phyloP scores from a whole-genome alignment of 1,284 basidiomycete species.

The Tranzscheliella williamsii region DNA sequence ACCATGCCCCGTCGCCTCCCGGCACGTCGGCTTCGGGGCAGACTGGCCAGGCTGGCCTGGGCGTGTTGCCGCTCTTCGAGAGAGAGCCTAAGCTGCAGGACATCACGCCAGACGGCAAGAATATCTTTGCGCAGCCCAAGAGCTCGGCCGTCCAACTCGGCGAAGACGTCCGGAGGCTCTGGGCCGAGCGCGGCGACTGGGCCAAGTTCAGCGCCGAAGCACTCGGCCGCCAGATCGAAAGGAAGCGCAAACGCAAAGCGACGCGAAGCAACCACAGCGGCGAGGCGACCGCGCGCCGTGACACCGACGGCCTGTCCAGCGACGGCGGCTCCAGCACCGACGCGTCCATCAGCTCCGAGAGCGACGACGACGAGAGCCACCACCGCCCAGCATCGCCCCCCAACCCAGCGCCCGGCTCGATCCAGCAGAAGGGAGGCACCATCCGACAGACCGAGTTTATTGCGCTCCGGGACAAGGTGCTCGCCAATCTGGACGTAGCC shows the following conservation, averaged over 20 bases:
- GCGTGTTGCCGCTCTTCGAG: conserved; percentile 12
- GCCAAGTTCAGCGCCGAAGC: conserved; percentile 15
- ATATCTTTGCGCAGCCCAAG: conserved; percentile 9
- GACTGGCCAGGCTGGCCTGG: too few species aligned
- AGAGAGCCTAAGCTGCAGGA: conserved; percentile 19
- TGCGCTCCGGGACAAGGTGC: conserved; percentile 29
- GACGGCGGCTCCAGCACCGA: too few species aligned
- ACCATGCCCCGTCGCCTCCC: conserved; percentile 7
- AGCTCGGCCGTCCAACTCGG: conserved; percentile 6
- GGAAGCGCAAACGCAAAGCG: background rate
- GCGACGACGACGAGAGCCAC: background rate
- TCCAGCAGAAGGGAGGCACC: conserved; percentile 11
- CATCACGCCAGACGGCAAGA: conserved; percentile 10
- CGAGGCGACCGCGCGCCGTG: background rate
- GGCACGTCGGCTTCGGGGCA: too few species aligned
- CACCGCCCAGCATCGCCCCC: background rate
- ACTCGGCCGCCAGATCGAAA: background rate
- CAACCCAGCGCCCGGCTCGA: background rate
- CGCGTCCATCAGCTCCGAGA: background rate
- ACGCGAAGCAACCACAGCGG: background rate
- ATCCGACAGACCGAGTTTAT: conserved; percentile 48
- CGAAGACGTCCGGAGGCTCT: conserved; percentile 33
- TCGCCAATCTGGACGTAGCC: conserved; percentile 40
- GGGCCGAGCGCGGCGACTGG: conserved; percentile 54
- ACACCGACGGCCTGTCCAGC: too few species aligned